Conservation (phyloP, 257 asterid genomes). For the Gentiana dahurica region DNA sequence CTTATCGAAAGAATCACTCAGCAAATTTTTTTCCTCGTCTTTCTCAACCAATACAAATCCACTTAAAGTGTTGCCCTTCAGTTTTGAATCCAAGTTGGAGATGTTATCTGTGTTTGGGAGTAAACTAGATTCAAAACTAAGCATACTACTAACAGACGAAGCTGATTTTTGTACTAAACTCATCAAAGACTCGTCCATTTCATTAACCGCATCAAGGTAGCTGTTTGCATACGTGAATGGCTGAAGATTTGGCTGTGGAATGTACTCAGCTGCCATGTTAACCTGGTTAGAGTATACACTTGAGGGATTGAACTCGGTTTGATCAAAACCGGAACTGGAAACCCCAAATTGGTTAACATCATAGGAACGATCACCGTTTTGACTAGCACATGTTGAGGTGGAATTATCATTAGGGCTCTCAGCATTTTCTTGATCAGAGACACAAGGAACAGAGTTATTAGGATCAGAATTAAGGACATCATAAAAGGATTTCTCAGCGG, state of each 20-base stretch:
- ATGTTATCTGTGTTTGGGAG: background rate
- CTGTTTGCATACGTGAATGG: slow-evolving; percentile 10
- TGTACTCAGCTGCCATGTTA: background rate
- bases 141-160: slow-evolving; percentile 1
- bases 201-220: slow-evolving; percentile 15
- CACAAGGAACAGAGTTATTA: background rate
- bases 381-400: background rate
- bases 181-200: slow-evolving; percentile 15
- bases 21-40: slow-evolving; percentile 7
- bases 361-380: slow-evolving; percentile 8
- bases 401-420: slow-evolving; percentile 6
- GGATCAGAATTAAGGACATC: slow-evolving; percentile 21
- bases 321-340: slow-evolving; percentile 12
- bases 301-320: slow-evolving; percentile 6
- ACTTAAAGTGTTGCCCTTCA: background rate
- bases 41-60: background rate
- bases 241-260: slow-evolving; percentile 6
- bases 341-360: slow-evolving; percentile 10
- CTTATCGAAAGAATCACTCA: slow-evolving; percentile 9
- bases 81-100: background rate
- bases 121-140: slow-evolving; percentile 2
- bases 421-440: slow-evolving; percentile 1
- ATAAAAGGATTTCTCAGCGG: slow-evolving; percentile 50
- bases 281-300: background rate
- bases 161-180: slow-evolving; percentile 4